Percentiles rank a stretch among this genome's conserved stretches.
Conservation (phyloP, 495 filamentous ascomycete genomes). For the Talaromyces borbonicus region DNA sequence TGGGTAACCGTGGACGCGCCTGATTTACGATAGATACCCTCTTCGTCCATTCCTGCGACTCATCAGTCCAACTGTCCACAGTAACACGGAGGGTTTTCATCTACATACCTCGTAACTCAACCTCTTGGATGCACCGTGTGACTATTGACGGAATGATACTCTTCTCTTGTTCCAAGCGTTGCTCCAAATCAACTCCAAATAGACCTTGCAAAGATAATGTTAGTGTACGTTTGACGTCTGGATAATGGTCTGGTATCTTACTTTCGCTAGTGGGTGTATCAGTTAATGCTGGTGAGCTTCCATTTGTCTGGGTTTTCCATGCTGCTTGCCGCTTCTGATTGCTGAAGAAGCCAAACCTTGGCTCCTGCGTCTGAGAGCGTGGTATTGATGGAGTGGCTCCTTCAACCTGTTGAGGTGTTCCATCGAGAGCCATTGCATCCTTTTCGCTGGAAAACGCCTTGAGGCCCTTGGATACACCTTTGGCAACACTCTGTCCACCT, state of each 20-base stretch:
- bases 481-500: conserved; percentile 82
- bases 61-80: neutral
- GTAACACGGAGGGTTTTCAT: too few relatives aligned
- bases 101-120: conserved; percentile 66
- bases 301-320: conserved; percentile 42
- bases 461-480: conserved; percentile 86
- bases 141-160: conserved; percentile 84
- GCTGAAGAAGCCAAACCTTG: conserved; percentile 63
- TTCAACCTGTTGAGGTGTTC: conserved; percentile 18
- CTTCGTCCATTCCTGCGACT: conserved; percentile 81
- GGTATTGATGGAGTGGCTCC: conserved; percentile 34
- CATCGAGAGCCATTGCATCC: conserved; percentile 39
- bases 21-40: conserved; percentile 97
- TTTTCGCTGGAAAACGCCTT: conserved; percentile 60
- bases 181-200: conserved; percentile 84
- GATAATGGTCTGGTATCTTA: neutral
- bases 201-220: conserved; percentile 36
- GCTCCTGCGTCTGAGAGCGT: conserved; percentile 42
- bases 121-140: conserved; percentile 92
- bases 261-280: conserved; percentile 26
- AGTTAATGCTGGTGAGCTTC: conserved; percentile 42
- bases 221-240: neutral
- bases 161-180: conserved; percentile 80
- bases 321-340: conserved; percentile 40
- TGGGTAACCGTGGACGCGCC: conserved; percentile 84